A percentile compares a stretch with the other conserved stretches of the same genome.
These are phyloP conservation scores for Fusarium sp. DNA, from an alignment of 2,329 filamentous ascomycete species.

Conservation along the genomic window DNA sequence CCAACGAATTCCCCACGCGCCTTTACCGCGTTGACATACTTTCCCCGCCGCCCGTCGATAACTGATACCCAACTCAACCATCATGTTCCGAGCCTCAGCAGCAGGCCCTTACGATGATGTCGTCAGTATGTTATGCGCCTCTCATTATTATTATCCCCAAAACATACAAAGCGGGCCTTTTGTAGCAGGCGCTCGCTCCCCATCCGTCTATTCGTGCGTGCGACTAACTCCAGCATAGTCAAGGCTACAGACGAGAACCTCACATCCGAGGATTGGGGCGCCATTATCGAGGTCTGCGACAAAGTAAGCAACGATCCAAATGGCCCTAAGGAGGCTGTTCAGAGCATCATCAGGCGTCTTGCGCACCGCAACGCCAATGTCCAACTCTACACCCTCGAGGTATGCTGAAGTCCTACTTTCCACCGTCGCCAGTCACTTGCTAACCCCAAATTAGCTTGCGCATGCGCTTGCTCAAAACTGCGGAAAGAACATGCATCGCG, in stretches of 20 bases:
- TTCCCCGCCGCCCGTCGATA: conserved; percentile 22
- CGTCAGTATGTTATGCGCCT: conserved; percentile 60
- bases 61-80: conserved; percentile 38
- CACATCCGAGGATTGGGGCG: conserved; percentile 80
- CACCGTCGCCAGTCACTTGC: neutral
- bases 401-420: conserved; percentile 50
- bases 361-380: conserved; percentile 96
- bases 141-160: neutral
- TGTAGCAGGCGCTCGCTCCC: neutral
- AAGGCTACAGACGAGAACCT: conserved; percentile 97
- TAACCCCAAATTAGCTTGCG: conserved; percentile 69
- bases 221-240: conserved; percentile 53
- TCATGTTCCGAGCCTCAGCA: conserved; percentile 70
- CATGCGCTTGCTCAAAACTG: conserved; percentile 95
- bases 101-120: conserved; percentile 68
- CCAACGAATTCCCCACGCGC: conserved; percentile 12
- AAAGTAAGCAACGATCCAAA: conserved; percentile 65
- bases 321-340: conserved; percentile 83
- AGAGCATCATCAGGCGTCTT: conserved; percentile 89
- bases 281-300: conserved; percentile 73
- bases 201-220: neutral
- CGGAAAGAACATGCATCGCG: conserved; percentile 85
- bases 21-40: conserved; percentile 3
- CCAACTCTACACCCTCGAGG: conserved; percentile 92
- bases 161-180: neutral